Conservation (phyloP, 805 yeast species). For the Cyberlindnera xylosilytica region DNA sequence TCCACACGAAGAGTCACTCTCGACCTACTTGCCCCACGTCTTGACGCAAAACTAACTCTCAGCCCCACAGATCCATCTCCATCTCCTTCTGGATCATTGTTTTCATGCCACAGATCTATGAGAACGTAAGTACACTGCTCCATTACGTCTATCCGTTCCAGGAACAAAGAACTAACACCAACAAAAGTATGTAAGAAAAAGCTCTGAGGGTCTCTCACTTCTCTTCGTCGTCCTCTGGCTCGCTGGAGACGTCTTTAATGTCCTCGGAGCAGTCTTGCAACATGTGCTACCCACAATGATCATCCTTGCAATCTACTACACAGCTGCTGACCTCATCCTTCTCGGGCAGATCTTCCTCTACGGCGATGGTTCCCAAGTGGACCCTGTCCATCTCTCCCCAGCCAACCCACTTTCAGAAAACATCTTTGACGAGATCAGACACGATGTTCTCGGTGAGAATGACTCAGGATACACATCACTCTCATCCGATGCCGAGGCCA, state of each 20-base stretch:
- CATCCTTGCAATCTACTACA: constrained; percentile 86
- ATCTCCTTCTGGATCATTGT: constrained; percentile 98
- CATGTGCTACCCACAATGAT: constrained; percentile 94
- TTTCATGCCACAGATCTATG: constrained; percentile 95
- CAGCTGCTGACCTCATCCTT: constrained; percentile 83
- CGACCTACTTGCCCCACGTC: not conserved
- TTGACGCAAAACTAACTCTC: constrained; percentile 1
- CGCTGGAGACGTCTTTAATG: constrained; percentile 90
- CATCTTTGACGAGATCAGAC: constrained; percentile 60
- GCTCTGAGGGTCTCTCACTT: constrained; percentile 86
- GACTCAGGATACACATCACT: constrained; percentile 15
- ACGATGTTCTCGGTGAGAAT: constrained; percentile 32
- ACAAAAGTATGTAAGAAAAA: constrained; percentile 58
- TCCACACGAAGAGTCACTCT: not conserved
- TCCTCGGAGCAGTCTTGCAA: constrained; percentile 85
- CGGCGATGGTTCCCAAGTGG: constrained; percentile 59
- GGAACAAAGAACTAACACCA: not conserved
- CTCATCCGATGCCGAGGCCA: constrained; percentile 8
- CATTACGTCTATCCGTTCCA: too few relatives aligned
- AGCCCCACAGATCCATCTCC: constrained; percentile 59
- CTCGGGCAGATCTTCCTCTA: constrained; percentile 81
- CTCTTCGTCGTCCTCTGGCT: constrained; percentile 89
- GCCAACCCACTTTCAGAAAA: constrained; percentile 80
- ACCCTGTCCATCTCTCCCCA: constrained; percentile 79
- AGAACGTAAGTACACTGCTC: constrained; percentile 41